phyloP scores from a whole-genome alignment of 495 filamentous ascomycete species.

The Podospora conica region DNA sequence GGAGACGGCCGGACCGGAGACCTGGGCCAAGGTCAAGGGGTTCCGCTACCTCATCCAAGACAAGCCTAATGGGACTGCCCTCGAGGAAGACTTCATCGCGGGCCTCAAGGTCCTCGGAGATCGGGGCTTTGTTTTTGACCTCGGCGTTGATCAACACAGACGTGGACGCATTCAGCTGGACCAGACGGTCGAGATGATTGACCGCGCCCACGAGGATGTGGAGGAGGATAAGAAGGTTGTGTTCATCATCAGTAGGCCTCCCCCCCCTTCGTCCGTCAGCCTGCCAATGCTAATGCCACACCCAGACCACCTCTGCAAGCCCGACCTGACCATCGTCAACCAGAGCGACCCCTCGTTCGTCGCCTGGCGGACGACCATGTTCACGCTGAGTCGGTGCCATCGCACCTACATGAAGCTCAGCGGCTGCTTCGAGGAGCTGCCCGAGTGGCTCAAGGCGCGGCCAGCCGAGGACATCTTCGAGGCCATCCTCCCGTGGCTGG shows the following conservation, averaged over 20 bases:
- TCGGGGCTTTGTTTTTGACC: conserved; percentile 63
- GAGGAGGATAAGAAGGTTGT: conserved; percentile 52
- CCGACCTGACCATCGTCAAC: conserved; percentile 54
- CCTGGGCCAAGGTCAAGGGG: conserved; percentile 50
- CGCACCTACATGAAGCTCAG: conserved; percentile 83
- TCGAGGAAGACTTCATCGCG: conserved; percentile 55
- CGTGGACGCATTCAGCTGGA: conserved; percentile 66
- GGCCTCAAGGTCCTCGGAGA: conserved; percentile 62
- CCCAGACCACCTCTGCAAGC: conserved; percentile 83
- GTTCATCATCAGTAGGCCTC: conserved; percentile 61
- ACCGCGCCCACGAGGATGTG: conserved; percentile 52
- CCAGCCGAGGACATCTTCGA: conserved; percentile 43
- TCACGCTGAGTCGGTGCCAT: conserved; percentile 51
- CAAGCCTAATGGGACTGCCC: conserved; percentile 57
- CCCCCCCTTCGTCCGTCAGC: neutral
- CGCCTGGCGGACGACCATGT: conserved; percentile 50
- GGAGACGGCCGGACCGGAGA: conserved; percentile 41
- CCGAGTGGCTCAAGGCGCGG: conserved; percentile 34
- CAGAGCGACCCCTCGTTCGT: conserved; percentile 53
- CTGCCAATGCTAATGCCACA: neutral
- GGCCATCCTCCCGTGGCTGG: conserved; percentile 56
- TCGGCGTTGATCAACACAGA: conserved; percentile 69
- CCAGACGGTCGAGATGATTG: conserved; percentile 66
- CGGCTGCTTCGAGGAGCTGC: conserved; percentile 71
- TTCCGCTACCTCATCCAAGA: conserved; percentile 79